A percentile compares a stretch with the other conserved stretches of the same genome.
These are phyloP conservation scores for Fusarium buharicum DNA, from an alignment of 2,329 filamentous ascomycete genomes.

Conservation along the genomic window DNA sequence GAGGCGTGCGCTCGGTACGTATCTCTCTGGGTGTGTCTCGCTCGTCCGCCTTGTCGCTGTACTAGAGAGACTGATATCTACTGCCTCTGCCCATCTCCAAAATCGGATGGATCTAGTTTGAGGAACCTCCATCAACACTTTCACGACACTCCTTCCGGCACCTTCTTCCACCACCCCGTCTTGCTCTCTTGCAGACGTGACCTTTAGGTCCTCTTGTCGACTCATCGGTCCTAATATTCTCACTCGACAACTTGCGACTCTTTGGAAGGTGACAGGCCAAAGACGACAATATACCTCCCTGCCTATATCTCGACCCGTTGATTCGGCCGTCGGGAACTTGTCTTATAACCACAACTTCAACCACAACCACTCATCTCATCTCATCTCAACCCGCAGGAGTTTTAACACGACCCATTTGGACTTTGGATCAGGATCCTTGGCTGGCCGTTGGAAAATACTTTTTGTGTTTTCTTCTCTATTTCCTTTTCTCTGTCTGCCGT, in stretches of 20 bases:
- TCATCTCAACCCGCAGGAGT: slow-evolving; percentile 36
- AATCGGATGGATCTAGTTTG: slow-evolving; percentile 33
- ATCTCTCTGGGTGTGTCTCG: slow-evolving; percentile 33
- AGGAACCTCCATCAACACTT: slow-evolving; percentile 47
- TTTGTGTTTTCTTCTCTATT: slow-evolving; percentile 39
- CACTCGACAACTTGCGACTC: slow-evolving; percentile 29
- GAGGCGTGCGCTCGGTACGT: slow-evolving; percentile 46
- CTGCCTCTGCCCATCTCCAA: slow-evolving; percentile 38
- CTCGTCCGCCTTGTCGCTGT: slow-evolving; percentile 44
- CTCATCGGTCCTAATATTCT: slow-evolving; percentile 25
- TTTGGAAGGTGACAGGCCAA: slow-evolving; percentile 31
- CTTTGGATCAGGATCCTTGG: slow-evolving; percentile 44
- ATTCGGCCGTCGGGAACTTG: slow-evolving; percentile 58
- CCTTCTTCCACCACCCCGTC: slow-evolving; percentile 33
- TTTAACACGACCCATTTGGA: slow-evolving; percentile 42
- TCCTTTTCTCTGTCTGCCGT: slow-evolving; percentile 42
- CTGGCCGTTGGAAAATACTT: slow-evolving; percentile 42
- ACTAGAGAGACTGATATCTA: slow-evolving; percentile 41
- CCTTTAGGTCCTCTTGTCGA: slow-evolving; percentile 43
- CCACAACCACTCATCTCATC: background rate
- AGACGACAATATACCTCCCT: slow-evolving; percentile 20
- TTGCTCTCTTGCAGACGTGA: slow-evolving; percentile 42
- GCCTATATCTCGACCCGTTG: slow-evolving; percentile 58
- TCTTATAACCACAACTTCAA: no score
- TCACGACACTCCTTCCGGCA: slow-evolving; percentile 54